phyloP scores from a whole-genome alignment of 306 rosid species.

The apple (Malus domestica) region ASM211411v1 NC_041804.1:34466001-34466500 shows the following conservation, averaged over 20 bases:
- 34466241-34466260: slow-evolving; percentile 24
- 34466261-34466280: slow-evolving; percentile 27
- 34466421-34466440: no score
- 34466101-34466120: slow-evolving; percentile 28
- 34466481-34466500: no score
- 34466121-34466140: slow-evolving; percentile 36
- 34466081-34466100: slow-evolving; percentile 29
- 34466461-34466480: no score
- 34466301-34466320: not conserved
- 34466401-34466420: no score
- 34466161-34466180: not conserved
- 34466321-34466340: no score
- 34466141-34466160: slow-evolving; percentile 13
- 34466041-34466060: slow-evolving; percentile 13
- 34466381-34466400: no score
- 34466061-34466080: slow-evolving; percentile 25
- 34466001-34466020: slow-evolving; percentile 21
- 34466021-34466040: slow-evolving; percentile 19
- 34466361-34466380: no score
- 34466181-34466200: slow-evolving; percentile 27
- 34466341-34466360: no score
- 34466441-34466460: no score
- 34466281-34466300: slow-evolving; percentile 1
- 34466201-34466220: slow-evolving; percentile 28
- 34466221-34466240: slow-evolving; percentile 28